phyloP scores from a whole-genome alignment of 2,329 filamentous ascomycete genomes.

The Alternaria novae-zelandiae region DNA sequence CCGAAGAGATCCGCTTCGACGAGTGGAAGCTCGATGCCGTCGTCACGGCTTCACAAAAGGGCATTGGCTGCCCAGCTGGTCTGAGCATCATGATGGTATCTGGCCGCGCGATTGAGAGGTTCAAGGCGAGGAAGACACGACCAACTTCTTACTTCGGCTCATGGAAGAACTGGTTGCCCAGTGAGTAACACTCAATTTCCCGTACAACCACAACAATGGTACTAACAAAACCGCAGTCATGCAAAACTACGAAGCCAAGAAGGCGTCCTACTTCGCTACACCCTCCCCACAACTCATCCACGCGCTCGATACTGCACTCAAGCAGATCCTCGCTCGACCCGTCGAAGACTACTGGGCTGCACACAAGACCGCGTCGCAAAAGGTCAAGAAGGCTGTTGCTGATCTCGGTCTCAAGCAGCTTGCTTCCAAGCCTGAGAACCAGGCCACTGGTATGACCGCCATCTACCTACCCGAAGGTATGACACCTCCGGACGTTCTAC shows the following conservation, averaged over 20 bases:
- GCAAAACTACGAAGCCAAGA: slow-evolving; percentile 98
- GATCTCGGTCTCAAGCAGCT: slow-evolving; percentile 87
- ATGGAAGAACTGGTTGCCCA: slow-evolving; percentile 96
- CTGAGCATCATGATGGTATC: slow-evolving; percentile 95
- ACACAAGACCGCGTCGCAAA: slow-evolving; percentile 80
- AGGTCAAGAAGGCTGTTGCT: slow-evolving; percentile 81
- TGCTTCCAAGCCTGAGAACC: slow-evolving; percentile 82
- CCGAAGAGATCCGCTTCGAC: slow-evolving; percentile 95
- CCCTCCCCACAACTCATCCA: slow-evolving; percentile 93
- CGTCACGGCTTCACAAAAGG: slow-evolving; percentile 94
- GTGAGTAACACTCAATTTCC: slow-evolving; percentile 51
- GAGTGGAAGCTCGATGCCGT: slow-evolving; percentile 93
- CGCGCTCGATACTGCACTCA: slow-evolving; percentile 87
- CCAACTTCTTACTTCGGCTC: slow-evolving; percentile 92
- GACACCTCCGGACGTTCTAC: slow-evolving; percentile 80
- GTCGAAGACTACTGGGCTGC: slow-evolving; percentile 81
- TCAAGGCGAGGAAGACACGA: slow-evolving; percentile 80
- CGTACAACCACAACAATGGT: neutral
- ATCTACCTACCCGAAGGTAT: slow-evolving; percentile 91
- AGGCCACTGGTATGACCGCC: slow-evolving; percentile 97
- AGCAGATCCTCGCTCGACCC: slow-evolving; percentile 81
- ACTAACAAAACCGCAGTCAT: slow-evolving; percentile 68
- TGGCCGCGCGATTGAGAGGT: slow-evolving; percentile 79
- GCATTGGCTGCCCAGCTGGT: slow-evolving; percentile 92
- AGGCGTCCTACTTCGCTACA: slow-evolving; percentile 97